These are phyloP conservation scores for Aeminium ludgeri DNA, from an alignment of 495 filamentous ascomycete species.

Conservation along the genomic window DNA sequence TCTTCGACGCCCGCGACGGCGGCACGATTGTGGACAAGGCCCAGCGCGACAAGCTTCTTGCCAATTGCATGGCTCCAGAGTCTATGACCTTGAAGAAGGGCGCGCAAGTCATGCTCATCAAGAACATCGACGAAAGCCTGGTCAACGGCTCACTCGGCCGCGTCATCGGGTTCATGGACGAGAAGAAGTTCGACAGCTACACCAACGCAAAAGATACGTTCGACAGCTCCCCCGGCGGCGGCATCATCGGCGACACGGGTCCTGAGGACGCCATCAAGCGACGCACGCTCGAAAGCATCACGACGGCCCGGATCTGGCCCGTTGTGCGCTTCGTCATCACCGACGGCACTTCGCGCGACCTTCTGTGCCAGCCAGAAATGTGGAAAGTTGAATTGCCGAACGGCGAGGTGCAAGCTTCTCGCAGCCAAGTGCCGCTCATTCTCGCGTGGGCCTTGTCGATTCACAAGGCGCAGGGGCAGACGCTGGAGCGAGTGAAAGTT, in stretches of 20 bases:
- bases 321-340: constrained; percentile 63
- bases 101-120: constrained; percentile 98
- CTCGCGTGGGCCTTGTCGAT: constrained; percentile 94
- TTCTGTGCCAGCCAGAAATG: constrained; percentile 68
- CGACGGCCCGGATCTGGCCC: constrained; percentile 40
- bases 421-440: constrained; percentile 66
- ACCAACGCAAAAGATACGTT: constrained; percentile 31
- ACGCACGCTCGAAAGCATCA: constrained; percentile 21
- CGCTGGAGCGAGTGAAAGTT: constrained; percentile 85
- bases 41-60: constrained; percentile 58
- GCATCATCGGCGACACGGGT: constrained; percentile 5
- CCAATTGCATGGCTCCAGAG: constrained; percentile 83
- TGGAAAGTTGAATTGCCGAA: constrained; percentile 97
- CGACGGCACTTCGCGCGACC: constrained; percentile 58
- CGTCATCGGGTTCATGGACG: constrained; percentile 73
- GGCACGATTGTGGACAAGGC: constrained; percentile 50
- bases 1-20: constrained; percentile 56
- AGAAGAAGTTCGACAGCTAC: constrained; percentile 54
- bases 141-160: constrained; percentile 89
- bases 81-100: constrained; percentile 69
- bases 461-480: constrained; percentile 96
- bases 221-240: constrained; percentile 20
- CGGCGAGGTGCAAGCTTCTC: constrained; percentile 79
- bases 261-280: constrained; percentile 12
- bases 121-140: constrained; percentile 85